These are phyloP conservation scores for Gentiana straminea DNA, from an alignment of 257 asterid genomes.

Conservation along the genomic window DNA sequence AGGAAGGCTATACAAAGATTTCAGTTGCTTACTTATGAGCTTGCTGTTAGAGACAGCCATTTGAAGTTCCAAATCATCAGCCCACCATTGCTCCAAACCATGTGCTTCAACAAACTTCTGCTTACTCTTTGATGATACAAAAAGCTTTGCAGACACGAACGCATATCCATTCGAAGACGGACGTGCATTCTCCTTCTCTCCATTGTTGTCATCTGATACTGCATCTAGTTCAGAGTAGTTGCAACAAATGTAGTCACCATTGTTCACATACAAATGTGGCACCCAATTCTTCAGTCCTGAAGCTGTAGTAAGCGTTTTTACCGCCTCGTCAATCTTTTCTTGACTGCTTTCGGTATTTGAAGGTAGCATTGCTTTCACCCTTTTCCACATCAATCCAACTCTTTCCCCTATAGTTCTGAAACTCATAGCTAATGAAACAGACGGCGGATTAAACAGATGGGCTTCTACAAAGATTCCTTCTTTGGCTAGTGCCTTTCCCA, in stretches of 20 bases:
- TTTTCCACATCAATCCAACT: constrained; percentile 67
- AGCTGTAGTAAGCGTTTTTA: constrained; percentile 9
- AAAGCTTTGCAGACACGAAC: constrained; percentile 54
- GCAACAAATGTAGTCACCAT: constrained; percentile 90
- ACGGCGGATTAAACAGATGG: constrained; percentile 94
- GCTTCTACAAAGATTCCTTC: constrained; percentile 85
- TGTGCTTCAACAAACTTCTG: constrained; percentile 97
- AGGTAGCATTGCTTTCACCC: constrained; percentile 57
- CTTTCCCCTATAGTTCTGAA: constrained; percentile 60
- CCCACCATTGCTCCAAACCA: constrained; percentile 99
- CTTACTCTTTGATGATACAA: constrained; percentile 72
- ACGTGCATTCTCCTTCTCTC: constrained; percentile 57
- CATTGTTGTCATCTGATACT: constrained; percentile 18
- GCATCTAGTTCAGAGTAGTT: constrained; percentile 55
- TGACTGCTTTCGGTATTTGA: constrained; percentile 23
- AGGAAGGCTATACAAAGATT: constrained; percentile 63
- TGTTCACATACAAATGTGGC: constrained; percentile 83
- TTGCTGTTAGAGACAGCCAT: constrained; percentile 68
- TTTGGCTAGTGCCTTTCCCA: constrained; percentile 89
- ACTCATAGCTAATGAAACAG: constrained; percentile 80
- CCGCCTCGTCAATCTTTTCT: constrained; percentile 13
- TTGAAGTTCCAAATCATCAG: constrained; percentile 78
- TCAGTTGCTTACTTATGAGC: constrained; percentile 79
- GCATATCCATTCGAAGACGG: constrained; percentile 25
- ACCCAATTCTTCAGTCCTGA: constrained; percentile 67